Percentiles rank a stretch among this genome's conserved stretches.
Evolutionary conservation across 1,284 basidiomycete species (phyloP).

Genomic region (Butyriboletus appendiculatus): DNA sequence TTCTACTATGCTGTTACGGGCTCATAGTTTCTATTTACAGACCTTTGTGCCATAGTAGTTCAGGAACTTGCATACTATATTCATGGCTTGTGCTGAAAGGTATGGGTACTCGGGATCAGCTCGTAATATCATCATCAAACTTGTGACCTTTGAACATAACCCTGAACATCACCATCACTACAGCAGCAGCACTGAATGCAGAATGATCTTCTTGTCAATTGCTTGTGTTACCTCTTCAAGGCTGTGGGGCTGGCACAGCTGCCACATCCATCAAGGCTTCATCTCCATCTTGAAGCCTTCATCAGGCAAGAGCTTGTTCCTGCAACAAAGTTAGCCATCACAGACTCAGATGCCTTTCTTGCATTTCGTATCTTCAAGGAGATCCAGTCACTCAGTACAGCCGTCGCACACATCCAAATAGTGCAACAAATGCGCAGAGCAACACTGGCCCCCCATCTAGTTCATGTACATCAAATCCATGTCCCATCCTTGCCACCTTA

Average conservation of each 20-base stretch:
- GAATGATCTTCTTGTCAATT: conserved; percentile 73
- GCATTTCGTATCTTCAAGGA: conserved; percentile 61
- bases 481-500: no score
- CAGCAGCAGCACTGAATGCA: no score
- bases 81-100: no score
- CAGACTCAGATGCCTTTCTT: conserved; percentile 45
- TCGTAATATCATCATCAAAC: no score
- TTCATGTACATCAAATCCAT: conserved; percentile 45
- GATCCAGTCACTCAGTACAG: conserved; percentile 57
- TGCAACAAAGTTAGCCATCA: conserved; percentile 30
- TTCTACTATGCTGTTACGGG: no score
- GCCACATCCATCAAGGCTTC: conserved; percentile 44
- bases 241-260: conserved; percentile 42
- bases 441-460: conserved; percentile 54
- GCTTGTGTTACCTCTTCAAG: conserved; percentile 55
- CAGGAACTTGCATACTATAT: no score
- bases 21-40: no score
- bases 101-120: no score
- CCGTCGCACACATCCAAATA: conserved; percentile 55
- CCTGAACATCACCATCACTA: no score
- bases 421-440: conserved; percentile 59
- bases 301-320: conserved; percentile 54
- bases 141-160: no score
- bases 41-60: no score
- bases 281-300: conserved; percentile 52